These are phyloP conservation scores for Candida sojae DNA, from an alignment of 1,139 yeast species.

Conservation along the genomic window DNA sequence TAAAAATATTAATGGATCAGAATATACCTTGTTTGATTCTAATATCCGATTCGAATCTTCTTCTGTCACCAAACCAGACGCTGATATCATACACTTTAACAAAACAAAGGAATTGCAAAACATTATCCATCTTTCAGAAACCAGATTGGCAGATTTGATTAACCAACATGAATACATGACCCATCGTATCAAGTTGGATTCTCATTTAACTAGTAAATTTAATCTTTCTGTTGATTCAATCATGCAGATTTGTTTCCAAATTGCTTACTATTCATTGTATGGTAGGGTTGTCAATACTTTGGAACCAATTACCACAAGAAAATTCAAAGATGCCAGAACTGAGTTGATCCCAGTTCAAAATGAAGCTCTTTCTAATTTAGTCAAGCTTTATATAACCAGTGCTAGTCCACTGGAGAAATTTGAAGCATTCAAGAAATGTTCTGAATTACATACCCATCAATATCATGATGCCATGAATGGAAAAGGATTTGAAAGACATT, in stretches of 20 bases:
- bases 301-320: constrained; percentile 75
- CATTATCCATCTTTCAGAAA: constrained; percentile 69
- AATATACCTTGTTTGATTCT: constrained; percentile 62
- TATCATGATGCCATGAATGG: constrained; percentile 60
- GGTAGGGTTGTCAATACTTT: constrained; percentile 67
- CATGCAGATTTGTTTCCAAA: constrained; percentile 67
- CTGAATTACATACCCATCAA: constrained; percentile 51
- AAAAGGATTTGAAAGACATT: constrained; percentile 70
- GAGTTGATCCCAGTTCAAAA: constrained; percentile 68
- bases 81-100: constrained; percentile 46
- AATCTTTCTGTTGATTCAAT: constrained; percentile 65
- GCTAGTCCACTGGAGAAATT: constrained; percentile 50
- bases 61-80: constrained; percentile 43
- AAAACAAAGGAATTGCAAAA: constrained; percentile 47
- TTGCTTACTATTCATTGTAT: constrained; percentile 71
- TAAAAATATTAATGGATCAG: constrained; percentile 68
- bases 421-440: constrained; percentile 52
- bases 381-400: constrained; percentile 61
- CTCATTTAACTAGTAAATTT: constrained; percentile 50
- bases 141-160: constrained; percentile 72
- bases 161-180: constrained; percentile 67
- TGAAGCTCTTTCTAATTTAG: constrained; percentile 51
- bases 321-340: constrained; percentile 66
- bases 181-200: constrained; percentile 39
- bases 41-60: constrained; percentile 38